phyloP scores from a whole-genome alignment of 2,329 filamentous ascomycete genomes.

The Aspergillus ruber region DNA sequence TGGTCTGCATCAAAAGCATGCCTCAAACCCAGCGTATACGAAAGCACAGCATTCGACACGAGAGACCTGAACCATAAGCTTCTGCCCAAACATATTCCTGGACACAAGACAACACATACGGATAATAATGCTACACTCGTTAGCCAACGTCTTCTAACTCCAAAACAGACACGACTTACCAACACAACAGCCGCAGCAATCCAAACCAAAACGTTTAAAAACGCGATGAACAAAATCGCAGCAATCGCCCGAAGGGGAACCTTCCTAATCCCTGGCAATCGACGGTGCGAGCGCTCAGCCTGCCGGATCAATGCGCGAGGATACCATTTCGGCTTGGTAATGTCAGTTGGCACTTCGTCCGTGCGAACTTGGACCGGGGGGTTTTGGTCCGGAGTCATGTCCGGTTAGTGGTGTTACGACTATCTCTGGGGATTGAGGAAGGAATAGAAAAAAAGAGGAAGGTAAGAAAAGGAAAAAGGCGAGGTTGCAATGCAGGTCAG shows the following conservation, averaged over 20 bases:
- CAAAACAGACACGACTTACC: slow-evolving; percentile 29
- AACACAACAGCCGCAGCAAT: slow-evolving; percentile 52
- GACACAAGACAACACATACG: slow-evolving; percentile 15
- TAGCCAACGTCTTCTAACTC: slow-evolving; percentile 1
- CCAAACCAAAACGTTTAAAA: slow-evolving; percentile 55
- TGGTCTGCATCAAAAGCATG: slow-evolving; percentile 99
- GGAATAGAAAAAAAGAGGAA: neutral
- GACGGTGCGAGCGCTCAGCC: slow-evolving; percentile 43
- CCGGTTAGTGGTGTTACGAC: neutral
- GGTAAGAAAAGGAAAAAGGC: neutral
- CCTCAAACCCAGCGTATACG: slow-evolving; percentile 81
- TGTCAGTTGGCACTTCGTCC: neutral
- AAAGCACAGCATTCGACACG: slow-evolving; percentile 72
- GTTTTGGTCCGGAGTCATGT: neutral
- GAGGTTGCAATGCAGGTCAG: neutral
- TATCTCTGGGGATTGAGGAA: neutral
- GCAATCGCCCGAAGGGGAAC: slow-evolving; percentile 52
- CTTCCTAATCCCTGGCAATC: slow-evolving; percentile 49
- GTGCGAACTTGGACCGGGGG: neutral
- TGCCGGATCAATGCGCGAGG: slow-evolving; percentile 26
- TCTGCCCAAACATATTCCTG: slow-evolving; percentile 1
- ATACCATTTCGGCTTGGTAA: slow-evolving; percentile 21
- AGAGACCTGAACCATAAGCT: slow-evolving; percentile 45
- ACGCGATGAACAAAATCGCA: slow-evolving; percentile 49
- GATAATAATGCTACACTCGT: slow-evolving; percentile 28